These are phyloP conservation scores for Termitomyces sp. DNA, from an alignment of 768 basidiomycete genomes.

Conservation along the genomic window DNA sequence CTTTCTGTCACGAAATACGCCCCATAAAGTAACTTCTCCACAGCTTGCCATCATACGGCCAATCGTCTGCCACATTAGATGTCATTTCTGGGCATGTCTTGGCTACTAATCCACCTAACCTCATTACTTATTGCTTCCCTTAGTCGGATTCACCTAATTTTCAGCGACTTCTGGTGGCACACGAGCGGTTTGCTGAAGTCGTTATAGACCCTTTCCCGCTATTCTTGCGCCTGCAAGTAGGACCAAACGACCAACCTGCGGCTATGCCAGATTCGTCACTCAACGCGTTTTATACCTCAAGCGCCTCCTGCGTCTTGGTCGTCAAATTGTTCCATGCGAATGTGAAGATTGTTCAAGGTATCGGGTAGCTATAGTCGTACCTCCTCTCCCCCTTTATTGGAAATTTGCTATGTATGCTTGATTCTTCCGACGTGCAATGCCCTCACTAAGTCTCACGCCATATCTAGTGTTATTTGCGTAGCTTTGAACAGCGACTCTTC, in stretches of 20 bases:
- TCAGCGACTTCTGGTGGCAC: neutral
- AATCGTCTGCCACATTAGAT: neutral
- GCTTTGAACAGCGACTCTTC: neutral
- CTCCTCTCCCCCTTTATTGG: too few species aligned
- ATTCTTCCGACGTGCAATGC: neutral
- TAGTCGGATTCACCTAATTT: neutral
- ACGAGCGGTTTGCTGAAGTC: neutral
- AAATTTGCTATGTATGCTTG: neutral
- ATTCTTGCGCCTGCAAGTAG: neutral
- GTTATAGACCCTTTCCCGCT: neutral
- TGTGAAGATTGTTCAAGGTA: neutral
- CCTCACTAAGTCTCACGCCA: neutral
- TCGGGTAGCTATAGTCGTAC: too few species aligned
- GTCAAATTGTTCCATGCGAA: neutral
- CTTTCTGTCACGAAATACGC: neutral
- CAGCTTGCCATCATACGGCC: neutral
- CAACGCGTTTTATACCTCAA: too few species aligned
- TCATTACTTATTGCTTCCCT: neutral
- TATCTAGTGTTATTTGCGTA: neutral
- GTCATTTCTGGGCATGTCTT: neutral
- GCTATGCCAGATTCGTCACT: neutral
- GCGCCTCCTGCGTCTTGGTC: neutral
- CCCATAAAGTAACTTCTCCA: neutral
- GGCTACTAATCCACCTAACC: too few species aligned
- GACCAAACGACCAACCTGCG: neutral